phyloP scores from a whole-genome alignment of 495 filamentous ascomycete genomes.

The Annulohypoxylon stygium region DNA sequence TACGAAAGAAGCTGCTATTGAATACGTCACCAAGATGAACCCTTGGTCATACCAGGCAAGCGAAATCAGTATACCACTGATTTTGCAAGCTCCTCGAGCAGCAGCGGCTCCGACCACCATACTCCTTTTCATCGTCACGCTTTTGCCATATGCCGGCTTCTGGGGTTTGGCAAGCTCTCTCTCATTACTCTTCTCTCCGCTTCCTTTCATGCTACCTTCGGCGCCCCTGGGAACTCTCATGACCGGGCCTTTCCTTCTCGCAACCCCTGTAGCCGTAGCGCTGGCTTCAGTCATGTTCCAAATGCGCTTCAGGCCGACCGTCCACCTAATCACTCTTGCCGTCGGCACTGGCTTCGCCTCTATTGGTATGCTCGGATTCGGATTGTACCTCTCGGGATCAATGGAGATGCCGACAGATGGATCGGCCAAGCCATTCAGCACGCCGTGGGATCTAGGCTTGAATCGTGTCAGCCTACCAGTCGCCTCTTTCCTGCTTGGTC shows the following conservation, averaged over 20 bases:
- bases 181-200: slow-evolving; percentile 60
- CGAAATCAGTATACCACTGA: slow-evolving; percentile 38
- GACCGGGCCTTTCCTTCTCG: slow-evolving; percentile 57
- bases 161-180: slow-evolving; percentile 60
- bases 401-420: slow-evolving; percentile 48
- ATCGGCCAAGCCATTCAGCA: slow-evolving; percentile 30
- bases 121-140: slow-evolving; percentile 58
- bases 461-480: slow-evolving; percentile 54
- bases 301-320: slow-evolving; percentile 45
- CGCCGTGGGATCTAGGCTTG: slow-evolving; percentile 46
- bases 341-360: slow-evolving; percentile 54
- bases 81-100: slow-evolving; percentile 59
- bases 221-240: slow-evolving; percentile 59
- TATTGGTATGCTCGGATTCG: slow-evolving; percentile 57
- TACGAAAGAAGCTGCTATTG: slow-evolving; percentile 46
- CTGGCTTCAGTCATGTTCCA: slow-evolving; percentile 46
- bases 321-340: slow-evolving; percentile 50
- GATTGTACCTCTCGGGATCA: slow-evolving; percentile 54
- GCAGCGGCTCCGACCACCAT: slow-evolving; percentile 60
- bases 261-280: slow-evolving; percentile 44
- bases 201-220: slow-evolving; percentile 58
- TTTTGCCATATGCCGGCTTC: slow-evolving; percentile 57
- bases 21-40: slow-evolving; percentile 57
- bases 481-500: slow-evolving; percentile 55
- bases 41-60: slow-evolving; percentile 53